phyloP scores from a whole-genome alignment of 306 rosid genomes.

The Cicer yamashitae region DNA sequence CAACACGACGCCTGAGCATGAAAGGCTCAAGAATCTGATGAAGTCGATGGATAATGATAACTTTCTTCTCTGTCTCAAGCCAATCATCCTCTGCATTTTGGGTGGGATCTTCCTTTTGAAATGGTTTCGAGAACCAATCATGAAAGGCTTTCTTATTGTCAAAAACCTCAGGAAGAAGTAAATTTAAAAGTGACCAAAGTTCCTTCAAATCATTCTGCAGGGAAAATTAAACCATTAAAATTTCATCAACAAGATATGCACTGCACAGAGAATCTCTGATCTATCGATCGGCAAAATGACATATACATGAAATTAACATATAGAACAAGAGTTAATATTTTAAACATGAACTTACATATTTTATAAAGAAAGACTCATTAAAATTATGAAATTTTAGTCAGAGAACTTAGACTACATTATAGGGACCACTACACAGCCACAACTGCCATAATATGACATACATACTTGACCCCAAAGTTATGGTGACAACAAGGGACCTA shows the following conservation, averaged over 20 bases:
- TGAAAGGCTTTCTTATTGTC: conserved; percentile 96
- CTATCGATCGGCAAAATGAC: neutral
- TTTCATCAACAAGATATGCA: conserved; percentile 33
- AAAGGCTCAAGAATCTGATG: conserved; percentile 99
- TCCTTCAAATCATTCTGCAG: conserved; percentile 98
- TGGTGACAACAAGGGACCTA: conserved; percentile 18
- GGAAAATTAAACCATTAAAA: conserved; percentile 42
- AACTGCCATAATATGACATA: conserved; percentile 22
- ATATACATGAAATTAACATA: conserved; percentile 23
- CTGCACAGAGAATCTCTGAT: conserved; percentile 33
- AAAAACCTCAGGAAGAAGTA: conserved; percentile 98
- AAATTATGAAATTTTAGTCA: conserved; percentile 22
- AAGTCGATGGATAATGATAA: conserved; percentile 94
- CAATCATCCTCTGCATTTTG: conserved; percentile 91
- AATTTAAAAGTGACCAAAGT: conserved; percentile 96
- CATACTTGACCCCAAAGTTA: conserved; percentile 25
- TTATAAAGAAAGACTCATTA: neutral
- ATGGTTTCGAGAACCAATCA: conserved; percentile 99
- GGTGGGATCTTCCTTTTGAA: conserved; percentile 86
- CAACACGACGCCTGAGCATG: conserved; percentile 99
- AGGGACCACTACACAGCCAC: conserved; percentile 25
- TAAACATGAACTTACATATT: conserved; percentile 1
- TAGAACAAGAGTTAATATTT: conserved; percentile 7
- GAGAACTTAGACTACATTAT: conserved; percentile 28
- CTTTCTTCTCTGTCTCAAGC: conserved; percentile 99